Percentiles rank a stretch among this genome's conserved stretches.
Evolutionary conservation across 2,329 filamentous ascomycete genomes (phyloP).

Genomic region (Trichoderma koningiopsis): DNA sequence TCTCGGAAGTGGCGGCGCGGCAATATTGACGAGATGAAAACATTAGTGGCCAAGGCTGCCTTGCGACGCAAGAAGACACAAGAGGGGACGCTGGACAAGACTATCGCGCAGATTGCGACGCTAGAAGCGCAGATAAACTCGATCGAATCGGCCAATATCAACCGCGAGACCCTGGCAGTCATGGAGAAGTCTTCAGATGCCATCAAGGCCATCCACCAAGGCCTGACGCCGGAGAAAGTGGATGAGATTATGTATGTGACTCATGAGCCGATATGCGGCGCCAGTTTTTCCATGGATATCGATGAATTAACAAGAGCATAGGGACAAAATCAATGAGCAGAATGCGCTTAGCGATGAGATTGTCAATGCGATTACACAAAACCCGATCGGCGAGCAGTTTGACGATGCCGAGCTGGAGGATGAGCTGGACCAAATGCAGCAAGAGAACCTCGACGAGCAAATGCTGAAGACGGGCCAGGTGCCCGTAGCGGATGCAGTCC

Average conservation of each 20-base stretch:
- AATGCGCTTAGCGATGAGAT: slow-evolving; percentile 95
- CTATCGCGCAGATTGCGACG: slow-evolving; percentile 83
- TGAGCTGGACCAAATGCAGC: slow-evolving; percentile 83
- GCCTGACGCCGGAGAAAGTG: slow-evolving; percentile 90
- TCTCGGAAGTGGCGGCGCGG: slow-evolving; percentile 26
- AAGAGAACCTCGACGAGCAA: slow-evolving; percentile 88
- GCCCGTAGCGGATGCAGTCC: slow-evolving; percentile 76
- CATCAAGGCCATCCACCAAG: slow-evolving; percentile 91
- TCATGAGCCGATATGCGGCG: neutral
- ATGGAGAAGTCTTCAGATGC: slow-evolving; percentile 90
- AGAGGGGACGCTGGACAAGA: slow-evolving; percentile 90
- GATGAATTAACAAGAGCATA: slow-evolving; percentile 46
- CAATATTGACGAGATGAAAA: slow-evolving; percentile 33
- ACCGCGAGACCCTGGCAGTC: slow-evolving; percentile 89
- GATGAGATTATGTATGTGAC: slow-evolving; percentile 85
- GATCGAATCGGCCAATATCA: slow-evolving; percentile 98
- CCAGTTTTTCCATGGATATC: neutral
- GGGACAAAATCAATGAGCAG: slow-evolving; percentile 89
- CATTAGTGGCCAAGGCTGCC: slow-evolving; percentile 81
- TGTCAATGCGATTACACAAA: slow-evolving; percentile 76
- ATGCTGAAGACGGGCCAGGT: slow-evolving; percentile 89
- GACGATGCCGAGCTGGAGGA: slow-evolving; percentile 87
- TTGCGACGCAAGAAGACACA: slow-evolving; percentile 92
- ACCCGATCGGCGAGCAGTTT: slow-evolving; percentile 65
- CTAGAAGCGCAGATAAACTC: slow-evolving; percentile 94